Base-by-base conservation (phyloP, 2,329 filamentous ascomycete genomes). In the Hypomyces rosellus region DNA sequence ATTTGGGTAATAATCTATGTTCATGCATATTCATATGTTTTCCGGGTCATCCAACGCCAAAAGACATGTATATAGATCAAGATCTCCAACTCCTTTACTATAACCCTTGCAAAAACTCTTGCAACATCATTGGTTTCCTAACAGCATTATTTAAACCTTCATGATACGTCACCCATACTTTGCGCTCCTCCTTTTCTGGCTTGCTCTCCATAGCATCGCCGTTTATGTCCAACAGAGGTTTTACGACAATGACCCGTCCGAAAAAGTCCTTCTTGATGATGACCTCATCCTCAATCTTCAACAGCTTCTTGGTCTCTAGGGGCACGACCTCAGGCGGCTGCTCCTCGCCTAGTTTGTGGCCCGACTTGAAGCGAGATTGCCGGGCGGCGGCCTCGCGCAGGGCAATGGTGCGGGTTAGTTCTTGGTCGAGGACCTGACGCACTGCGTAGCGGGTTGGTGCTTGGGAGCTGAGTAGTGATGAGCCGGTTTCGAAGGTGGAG, bases 131-230 rank as follows among this genome's bases (percentile, higher is more conserved):
- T 2, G 89, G 88, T 66, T 95, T 96, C 66, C 87, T 78, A 54
- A 96, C 91, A 11, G 91, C 91, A 75, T 96, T 96, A 50, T 89
- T 93, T 64, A 89, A 84, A 0, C 91, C 91, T 70, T 96, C 91
- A 61, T 96, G 84, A 66, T 84, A 96, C 55, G 82, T 92, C 39
- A 95, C 83, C 90, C 90, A 96, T 4, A 91, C 86, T 59, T 85
- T 75, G 9, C 61, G 80, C 45, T 74, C 77, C 44, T 77, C 77
- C 50, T 73, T 68, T 40, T 68, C 65, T 37, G 61, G 66, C 52
- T 59, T 60, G 54, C 58, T 65, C 36, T 61, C 64, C 43, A 51
- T 55, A 13, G 53, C 63, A 50, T 71, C 71, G 11, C 65, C 71
- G 40, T 75, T 74, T 8, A 69, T 63, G 47, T 74, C 70, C 5